Percentiles rank a stretch among this genome's conserved stretches.
phyloP scores from a whole-genome alignment of 345 rosid genomes.

The Euphorbia lathyris region DNA sequence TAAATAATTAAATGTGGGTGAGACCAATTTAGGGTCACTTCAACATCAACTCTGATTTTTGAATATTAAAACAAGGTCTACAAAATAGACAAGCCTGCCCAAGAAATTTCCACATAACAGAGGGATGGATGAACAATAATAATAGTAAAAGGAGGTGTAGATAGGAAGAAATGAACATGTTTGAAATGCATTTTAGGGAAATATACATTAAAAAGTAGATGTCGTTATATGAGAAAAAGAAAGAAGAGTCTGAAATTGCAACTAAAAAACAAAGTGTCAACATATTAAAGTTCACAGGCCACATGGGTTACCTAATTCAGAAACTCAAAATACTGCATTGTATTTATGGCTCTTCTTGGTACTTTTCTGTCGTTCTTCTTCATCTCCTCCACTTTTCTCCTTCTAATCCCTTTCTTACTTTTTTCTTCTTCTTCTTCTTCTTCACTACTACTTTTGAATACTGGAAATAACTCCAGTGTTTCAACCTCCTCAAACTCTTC shows the following conservation, averaged over 20 bases:
- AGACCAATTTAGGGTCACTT: slow-evolving; percentile 26
- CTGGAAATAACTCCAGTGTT: slow-evolving; percentile 62
- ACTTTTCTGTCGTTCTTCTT: slow-evolving; percentile 12
- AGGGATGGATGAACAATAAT: not conserved
- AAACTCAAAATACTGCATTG: slow-evolving; percentile 53
- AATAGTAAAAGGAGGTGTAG: slow-evolving; percentile 7
- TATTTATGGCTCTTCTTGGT: slow-evolving; percentile 29
- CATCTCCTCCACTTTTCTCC: slow-evolving; percentile 8
- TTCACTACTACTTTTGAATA: slow-evolving; percentile 15
- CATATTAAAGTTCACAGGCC: slow-evolving; percentile 25
- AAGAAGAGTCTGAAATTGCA: slow-evolving; percentile 31
- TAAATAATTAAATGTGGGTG: not conserved
- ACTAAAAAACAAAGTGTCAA: slow-evolving; percentile 35
- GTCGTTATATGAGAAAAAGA: slow-evolving; percentile 15
- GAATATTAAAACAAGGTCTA: slow-evolving; percentile 12
- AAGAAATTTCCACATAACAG: slow-evolving; percentile 12
- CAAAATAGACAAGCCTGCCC: slow-evolving; percentile 26
- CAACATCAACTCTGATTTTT: slow-evolving; percentile 26
- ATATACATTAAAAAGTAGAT: slow-evolving; percentile 8
- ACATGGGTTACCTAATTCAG: slow-evolving; percentile 44
- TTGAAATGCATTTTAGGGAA: slow-evolving; percentile 31
- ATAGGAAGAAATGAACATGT: slow-evolving; percentile 28
- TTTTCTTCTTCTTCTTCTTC: not conserved
- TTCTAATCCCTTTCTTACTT: too few relatives aligned
- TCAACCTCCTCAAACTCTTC: slow-evolving; percentile 33